Evolutionary conservation across 306 rosid genomes (phyloP), one percentile per base, ranked within the genome.

Genomic region (Ormosia emarginata): DNA sequence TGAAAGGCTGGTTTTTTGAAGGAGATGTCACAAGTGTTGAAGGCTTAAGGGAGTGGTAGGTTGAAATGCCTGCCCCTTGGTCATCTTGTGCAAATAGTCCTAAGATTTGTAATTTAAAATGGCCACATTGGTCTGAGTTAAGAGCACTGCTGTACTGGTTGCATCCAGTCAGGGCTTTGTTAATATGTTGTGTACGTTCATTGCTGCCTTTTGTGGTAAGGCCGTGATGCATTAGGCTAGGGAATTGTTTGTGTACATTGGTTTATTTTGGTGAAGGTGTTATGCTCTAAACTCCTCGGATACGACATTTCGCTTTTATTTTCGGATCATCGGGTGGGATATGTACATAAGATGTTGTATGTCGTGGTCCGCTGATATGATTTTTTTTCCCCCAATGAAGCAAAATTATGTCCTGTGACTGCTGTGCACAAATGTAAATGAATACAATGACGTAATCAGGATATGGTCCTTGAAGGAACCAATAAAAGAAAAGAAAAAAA

Each of bases 51-150:
- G 89, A 82, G 92, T 82, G 92, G 93, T 85, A 82, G 94, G 92
- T 86, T 72, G 91, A 83, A 82, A 74, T 86, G 97, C 81, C 89
- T 83, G 87, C 93, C 91, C 93, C 91, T 75, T 82, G 85, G 89
- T 78, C 84, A 73, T 77, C 4, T 73, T 67, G 80, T 83, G 84
- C 80, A 85, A 85, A 77, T 86, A 80, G 83, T 79, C 68, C 81
- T 62, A 46, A 76, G 80, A 71, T 79, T 82, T 89, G 88, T 85
- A 83, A 88, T 90, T 88, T 83, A 81, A 82, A 86, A 87, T 84
- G 91, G 79, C 87, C 87, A 86, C 80, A 65, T 84, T 90, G 91
- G 90, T 90, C 83, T 71, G 59, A 84, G 85, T 84, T 8, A 67
- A 74, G 86, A 70, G 91, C 84, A 77, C 50, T 56, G 69, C 15